A percentile compares a stretch with the other conserved stretches of the same genome.
Conservation (phyloP, 768 basidiomycete species). For the Fistulinella prunicolor region DNA sequence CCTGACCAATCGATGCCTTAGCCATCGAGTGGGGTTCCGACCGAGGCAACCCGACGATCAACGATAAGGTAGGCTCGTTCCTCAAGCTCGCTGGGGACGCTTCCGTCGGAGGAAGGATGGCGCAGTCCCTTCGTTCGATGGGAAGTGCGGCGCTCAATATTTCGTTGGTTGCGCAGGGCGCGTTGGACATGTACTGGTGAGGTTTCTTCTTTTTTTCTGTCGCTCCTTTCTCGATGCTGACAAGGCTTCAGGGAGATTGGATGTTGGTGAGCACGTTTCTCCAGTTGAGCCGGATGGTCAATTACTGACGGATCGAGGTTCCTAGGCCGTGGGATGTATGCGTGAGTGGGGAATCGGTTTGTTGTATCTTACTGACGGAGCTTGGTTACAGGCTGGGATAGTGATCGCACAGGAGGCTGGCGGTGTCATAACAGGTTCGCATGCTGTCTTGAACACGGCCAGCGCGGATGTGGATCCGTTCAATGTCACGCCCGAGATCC, state of each 20-base stretch:
- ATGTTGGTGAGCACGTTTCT: constrained; percentile 45
- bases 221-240: not conserved
- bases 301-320: not conserved
- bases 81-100: constrained; percentile 72
- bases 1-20: constrained; percentile 24
- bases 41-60: constrained; percentile 50
- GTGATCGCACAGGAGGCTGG: constrained; percentile 93
- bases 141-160: constrained; percentile 86
- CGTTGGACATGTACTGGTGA: constrained; percentile 84
- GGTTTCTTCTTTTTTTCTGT: constrained; percentile 12
- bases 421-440: constrained; percentile 70
- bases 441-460: constrained; percentile 42
- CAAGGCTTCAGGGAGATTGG: constrained; percentile 67
- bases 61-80: constrained; percentile 64
- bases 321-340: constrained; percentile 83
- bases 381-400: constrained; percentile 67
- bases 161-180: constrained; percentile 83
- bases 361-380: not conserved
- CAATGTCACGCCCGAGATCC: constrained; percentile 63
- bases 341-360: constrained; percentile 33
- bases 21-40: constrained; percentile 92
- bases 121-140: constrained; percentile 76
- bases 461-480: constrained; percentile 41
- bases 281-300: not conserved
- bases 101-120: constrained; percentile 75